Evolutionary conservation across 1,139 yeast genomes (phyloP), one percentile per base, ranked within the genome.

Genomic region (Debaryomyces udenii): DNA sequence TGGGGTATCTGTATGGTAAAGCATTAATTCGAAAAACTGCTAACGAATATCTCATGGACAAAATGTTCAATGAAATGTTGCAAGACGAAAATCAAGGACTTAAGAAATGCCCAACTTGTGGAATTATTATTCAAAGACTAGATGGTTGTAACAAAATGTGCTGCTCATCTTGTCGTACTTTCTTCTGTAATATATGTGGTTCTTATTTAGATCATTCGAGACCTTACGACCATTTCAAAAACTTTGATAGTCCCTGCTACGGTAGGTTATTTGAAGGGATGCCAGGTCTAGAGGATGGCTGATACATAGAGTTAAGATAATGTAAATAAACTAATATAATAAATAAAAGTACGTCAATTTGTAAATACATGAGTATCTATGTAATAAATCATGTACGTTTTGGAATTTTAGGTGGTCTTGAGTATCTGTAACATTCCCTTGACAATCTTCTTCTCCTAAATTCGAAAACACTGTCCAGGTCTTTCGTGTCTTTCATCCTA

Each of bases 111-210:
- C 89, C 91, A 0, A 61, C 62, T 2, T 83, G 90, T 52, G 57
- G 57, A 9, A 56, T 76, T 1, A 75, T 75, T 3, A 76, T 81
- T n/a, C 82, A 81, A 46, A 72, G 80, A 48, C 61, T 73, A 11
- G 85, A 80, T 51, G 90, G 90, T 3, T 83, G 90, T 55, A 82
- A 83, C 53, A 81, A 80, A 52, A 81, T 83, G 84, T 70, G 67
- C 23, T 83, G 90, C 52, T 50, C 70, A 0, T 62, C 71, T 4
- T 83, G 89, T 49, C 52, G 54, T 6, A 66, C 75, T 0, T 55
- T 59, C 37, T 83, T 83, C 51, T 83, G 90, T 52, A 80, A 75
- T 46, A 47, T 80, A 13, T 83, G 90, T 59, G 83, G 81, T 0
- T 55, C 53, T 1, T 50, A 59, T 4, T 62, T 80, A 38, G 58